Base-by-base conservation (phyloP, 768 basidiomycete species). In the Mrakia gelida region DNA sequence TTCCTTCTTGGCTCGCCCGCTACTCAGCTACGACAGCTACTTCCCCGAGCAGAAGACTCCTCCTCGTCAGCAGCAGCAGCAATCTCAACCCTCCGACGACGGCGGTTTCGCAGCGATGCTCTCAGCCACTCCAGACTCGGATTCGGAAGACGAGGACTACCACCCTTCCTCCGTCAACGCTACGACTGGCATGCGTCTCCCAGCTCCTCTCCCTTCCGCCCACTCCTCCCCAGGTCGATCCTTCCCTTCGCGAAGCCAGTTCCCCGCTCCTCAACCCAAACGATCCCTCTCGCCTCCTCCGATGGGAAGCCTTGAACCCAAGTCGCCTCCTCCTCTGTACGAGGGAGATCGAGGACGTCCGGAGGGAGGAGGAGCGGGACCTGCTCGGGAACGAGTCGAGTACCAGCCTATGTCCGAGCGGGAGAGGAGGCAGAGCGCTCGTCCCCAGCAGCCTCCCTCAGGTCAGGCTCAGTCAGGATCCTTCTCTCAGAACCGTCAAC, bases 221-320 rank as follows among this genome's bases (percentile, higher is more conserved):
- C 72, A 73, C 52, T 30, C 52, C 11, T 61, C 72, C 5, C 52
- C 72, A 13, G 72, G 72, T 73, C 72, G 72, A 41, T 54, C 72
- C 15, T 41, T 34, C 8, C 34, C 56, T n/a, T 70, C 67, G 18
- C 41, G 38, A 70, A 41, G 21, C 38, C 34, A 70, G 21, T 43
- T 70, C 38, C 52, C 34, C 34, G n/a, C 56, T 32, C 72, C 52
- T 3, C 32, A 59, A n/a, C 52, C 72, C 1, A 73, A 61, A 34
- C 34, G 56, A 59, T 38, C 28, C 34, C 72, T 73, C 4, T 59
- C 54, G 3, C 56, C 72, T 26, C 54, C 54, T 61, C 32, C 56
- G 2, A 49, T 54, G 16, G 72, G 72, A 9, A 21, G 6, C 8
- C 52, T 73, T 16, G 30, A 54, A 15, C 72, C 72, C 18, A 28